A percentile compares a stretch with the other conserved stretches of the same genome.
These are phyloP conservation scores for Cardamine resedifolia DNA, from an alignment of 345 rosid genomes.

Conservation along the genomic window DNA sequence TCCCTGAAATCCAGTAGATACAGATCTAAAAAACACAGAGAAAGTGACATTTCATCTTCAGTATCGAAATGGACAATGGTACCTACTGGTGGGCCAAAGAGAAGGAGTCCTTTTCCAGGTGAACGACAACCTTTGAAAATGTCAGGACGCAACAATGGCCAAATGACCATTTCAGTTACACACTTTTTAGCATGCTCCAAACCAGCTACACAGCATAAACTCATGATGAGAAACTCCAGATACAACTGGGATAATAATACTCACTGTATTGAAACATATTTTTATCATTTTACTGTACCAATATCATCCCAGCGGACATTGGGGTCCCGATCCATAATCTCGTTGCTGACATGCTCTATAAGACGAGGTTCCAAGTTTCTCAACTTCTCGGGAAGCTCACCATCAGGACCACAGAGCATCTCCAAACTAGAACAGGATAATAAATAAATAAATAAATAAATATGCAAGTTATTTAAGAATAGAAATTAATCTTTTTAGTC, in stretches of 20 bases:
- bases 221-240: conserved; percentile 33
- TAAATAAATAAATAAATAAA: background rate
- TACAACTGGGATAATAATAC: conserved; percentile 6
- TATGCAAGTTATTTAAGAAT: conserved; percentile 2
- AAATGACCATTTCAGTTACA: conserved; percentile 97
- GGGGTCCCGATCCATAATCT: conserved; percentile 96
- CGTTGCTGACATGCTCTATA: conserved; percentile 95
- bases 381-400: conserved; percentile 93
- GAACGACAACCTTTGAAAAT: conserved; percentile 96
- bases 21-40: conserved; percentile 18
- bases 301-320: conserved; percentile 97
- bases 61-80: conserved; percentile 21
- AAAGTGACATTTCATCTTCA: conserved; percentile 9
- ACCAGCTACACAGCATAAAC: conserved; percentile 62
- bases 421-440: conserved; percentile 60
- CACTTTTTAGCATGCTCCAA: conserved; percentile 99
- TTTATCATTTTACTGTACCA: conserved; percentile 51
- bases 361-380: conserved; percentile 96
- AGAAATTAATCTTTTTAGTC: background rate
- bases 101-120: conserved; percentile 98
- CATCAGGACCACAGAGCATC: conserved; percentile 94
- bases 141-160: conserved; percentile 97
- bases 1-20: conserved; percentile 54
- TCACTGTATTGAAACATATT: background rate
- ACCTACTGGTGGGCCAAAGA: conserved; percentile 95